Evolutionary conservation across 2,329 filamentous ascomycete species (phyloP), one percentile per base, ranked within the genome.

Genomic region (Pseudocercospora musae): DNA sequence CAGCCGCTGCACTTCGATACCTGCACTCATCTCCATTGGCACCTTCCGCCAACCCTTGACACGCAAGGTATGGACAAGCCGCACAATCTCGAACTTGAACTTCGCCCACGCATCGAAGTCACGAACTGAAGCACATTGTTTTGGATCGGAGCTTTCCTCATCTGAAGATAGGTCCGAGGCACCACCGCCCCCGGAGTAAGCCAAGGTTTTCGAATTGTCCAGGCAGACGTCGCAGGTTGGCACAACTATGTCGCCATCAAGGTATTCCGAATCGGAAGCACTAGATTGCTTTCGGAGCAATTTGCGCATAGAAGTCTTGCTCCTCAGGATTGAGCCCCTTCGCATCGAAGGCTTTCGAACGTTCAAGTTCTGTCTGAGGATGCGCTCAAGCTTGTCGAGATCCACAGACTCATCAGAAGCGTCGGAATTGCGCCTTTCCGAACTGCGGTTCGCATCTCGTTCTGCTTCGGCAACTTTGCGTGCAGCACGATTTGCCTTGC

Each of bases 11-110:
- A 95, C 89, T 1, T 83, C 83, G 66, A 95, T 87, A 40, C 81
- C 81, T 56, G 86, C 85, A 67, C 89, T 90, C 66, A 82, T 80
- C 10, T 91, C 89, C 57, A 94, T 78, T 0, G 91, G 85, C 0
- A 99, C 87, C 63, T 87, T 87, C 58, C 93, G 87, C 95, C 95
- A 99, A 9, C 94, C 92, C 75, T 96, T 96, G 31, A 98, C 83
- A 58, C 87, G 87, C 57, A 99, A 80, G 0, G 95, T 99, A 75
- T 98, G 95, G 0, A 91, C 84, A 62, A 98, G 82, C 40, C 92
- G 89, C 59, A 98, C 84, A 65, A 98, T 95, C 73, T 99, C 94
- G 63, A 87, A 89, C 76, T 97, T 97, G 82, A 97, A 99, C 8
- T 77, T 81, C n/a, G 85, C 74, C 95, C 94, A 97, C 2, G 87